Conservation (phyloP, 164 flowering plant genomes). For the Stephania japonica region DNA sequence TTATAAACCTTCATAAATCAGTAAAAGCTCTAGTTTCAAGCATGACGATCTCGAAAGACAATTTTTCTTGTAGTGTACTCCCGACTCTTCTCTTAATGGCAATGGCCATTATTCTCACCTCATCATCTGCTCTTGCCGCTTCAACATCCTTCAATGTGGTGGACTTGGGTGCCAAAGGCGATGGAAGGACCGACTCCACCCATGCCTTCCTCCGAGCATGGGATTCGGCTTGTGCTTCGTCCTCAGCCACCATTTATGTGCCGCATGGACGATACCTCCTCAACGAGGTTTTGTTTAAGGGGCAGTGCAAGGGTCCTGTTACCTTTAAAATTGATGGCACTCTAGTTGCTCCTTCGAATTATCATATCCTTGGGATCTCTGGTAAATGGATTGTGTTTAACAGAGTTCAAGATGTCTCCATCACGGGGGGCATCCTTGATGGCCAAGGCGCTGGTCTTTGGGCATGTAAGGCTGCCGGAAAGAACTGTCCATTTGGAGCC, state of each 20-base stretch:
- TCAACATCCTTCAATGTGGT: conserved; percentile 5
- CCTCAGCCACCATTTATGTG: conserved; percentile 4
- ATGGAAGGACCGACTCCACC: conserved; percentile 8
- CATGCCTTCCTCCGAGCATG: conserved; percentile 5
- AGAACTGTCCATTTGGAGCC: conserved; percentile 39
- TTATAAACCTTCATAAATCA: background rate
- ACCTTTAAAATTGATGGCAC: conserved; percentile 6
- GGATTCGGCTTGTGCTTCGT: background rate
- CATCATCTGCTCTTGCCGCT: background rate
- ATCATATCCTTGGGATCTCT: background rate
- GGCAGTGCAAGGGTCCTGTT: background rate
- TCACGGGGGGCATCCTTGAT: conserved; percentile 53
- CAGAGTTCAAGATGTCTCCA: conserved; percentile 15
- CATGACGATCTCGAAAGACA: background rate
- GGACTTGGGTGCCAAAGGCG: conserved; percentile 4
- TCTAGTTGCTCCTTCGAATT: background rate
- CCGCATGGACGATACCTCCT: background rate
- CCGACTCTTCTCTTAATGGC: background rate
- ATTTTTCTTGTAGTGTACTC: background rate
- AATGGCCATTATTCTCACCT: background rate
- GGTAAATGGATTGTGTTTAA: conserved; percentile 2
- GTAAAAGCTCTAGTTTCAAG: background rate
- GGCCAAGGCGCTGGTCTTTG: conserved; percentile 42
- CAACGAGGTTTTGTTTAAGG: background rate
- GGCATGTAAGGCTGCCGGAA: conserved; percentile 36